A percentile compares a stretch with the other conserved stretches of the same genome.
Evolutionary conservation across 1,284 basidiomycete species (phyloP).

Genomic region (Ustilago nuda): DNA sequence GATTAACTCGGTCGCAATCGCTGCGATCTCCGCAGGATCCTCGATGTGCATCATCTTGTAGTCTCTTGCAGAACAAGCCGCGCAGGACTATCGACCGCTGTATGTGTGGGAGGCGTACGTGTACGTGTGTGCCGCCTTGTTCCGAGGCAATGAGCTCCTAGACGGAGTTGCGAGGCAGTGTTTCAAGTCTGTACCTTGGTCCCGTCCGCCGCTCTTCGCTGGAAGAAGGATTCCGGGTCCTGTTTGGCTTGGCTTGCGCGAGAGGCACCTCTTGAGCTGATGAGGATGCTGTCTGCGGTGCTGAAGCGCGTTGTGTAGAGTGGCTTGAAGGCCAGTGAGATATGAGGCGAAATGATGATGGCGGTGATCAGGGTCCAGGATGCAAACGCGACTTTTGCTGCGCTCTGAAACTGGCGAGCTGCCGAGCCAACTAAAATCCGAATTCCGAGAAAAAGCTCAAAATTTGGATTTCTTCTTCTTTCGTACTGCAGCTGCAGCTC

Average conservation of each 20-base stretch:
- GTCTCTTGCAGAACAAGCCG: not conserved
- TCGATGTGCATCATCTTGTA: constrained; percentile 54
- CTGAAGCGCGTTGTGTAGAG: not conserved
- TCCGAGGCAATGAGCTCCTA: not conserved
- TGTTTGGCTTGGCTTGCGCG: too few species aligned
- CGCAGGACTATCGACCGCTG: not conserved
- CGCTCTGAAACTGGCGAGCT: constrained; percentile 1
- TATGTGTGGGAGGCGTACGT: not conserved
- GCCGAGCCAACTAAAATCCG: constrained; percentile 1
- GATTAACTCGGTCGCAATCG: constrained; percentile 64
- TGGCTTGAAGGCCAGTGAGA: not conserved
- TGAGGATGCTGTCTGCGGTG: not conserved
- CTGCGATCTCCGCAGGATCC: constrained; percentile 67
- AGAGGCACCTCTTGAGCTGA: too few species aligned
- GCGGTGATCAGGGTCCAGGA: constrained; percentile 37
- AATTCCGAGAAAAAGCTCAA: constrained; percentile 34
- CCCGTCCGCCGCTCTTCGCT: too few species aligned
- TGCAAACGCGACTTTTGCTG: constrained; percentile 29
- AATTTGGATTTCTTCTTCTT: constrained; percentile 17
- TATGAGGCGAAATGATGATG: not conserved
- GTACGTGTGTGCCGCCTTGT: not conserved
- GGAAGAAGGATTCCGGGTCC: too few species aligned
- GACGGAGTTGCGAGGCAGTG: too few species aligned
- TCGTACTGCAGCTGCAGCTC: constrained; percentile 9
- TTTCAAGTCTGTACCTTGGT: too few species aligned